phyloP scores from a whole-genome alignment of 768 basidiomycete genomes.

The Phlegmacium glaucopus region DNA sequence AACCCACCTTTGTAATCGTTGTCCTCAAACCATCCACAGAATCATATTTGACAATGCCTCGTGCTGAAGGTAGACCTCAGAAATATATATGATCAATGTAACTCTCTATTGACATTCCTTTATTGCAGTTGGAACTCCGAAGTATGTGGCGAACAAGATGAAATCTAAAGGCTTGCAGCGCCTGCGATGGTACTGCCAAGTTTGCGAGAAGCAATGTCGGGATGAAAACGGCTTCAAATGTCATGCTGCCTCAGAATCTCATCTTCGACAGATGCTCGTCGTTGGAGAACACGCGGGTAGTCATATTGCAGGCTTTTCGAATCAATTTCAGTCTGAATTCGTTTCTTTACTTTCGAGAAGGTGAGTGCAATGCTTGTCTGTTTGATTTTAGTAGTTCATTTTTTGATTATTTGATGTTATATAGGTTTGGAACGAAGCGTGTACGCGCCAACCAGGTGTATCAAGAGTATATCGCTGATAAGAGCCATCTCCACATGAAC shows the following conservation, averaged over 20 bases:
- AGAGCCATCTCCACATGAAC: conserved; percentile 96
- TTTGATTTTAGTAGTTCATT: conserved; percentile 2
- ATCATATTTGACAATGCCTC: conserved; percentile 55
- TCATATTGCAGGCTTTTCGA: conserved; percentile 89
- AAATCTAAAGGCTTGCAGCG: conserved; percentile 96
- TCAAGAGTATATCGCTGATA: conserved; percentile 96
- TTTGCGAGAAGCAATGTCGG: conserved; percentile 97
- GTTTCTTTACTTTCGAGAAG: conserved; percentile 85
- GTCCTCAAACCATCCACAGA: conserved; percentile 6
- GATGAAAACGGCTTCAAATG: conserved; percentile 99
- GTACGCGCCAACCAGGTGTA: conserved; percentile 95
- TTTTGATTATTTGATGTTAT: not conserved
- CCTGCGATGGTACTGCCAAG: conserved; percentile 98
- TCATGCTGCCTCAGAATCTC: conserved; percentile 83
- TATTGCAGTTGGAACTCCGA: conserved; percentile 74
- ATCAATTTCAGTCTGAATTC: conserved; percentile 88
- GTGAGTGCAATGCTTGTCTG: conserved; percentile 32
- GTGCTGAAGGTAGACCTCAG: conserved; percentile 65
- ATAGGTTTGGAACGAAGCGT: conserved; percentile 89
- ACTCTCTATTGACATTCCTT: not conserved
- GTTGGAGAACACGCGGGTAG: conserved; percentile 92
- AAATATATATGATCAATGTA: not conserved
- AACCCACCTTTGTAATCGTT: conserved; percentile 10
- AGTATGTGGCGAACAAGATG: conserved; percentile 92
- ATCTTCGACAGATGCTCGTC: conserved; percentile 95